phyloP scores from a whole-genome alignment of 768 basidiomycete species.

The Podaxis carcinomalis region DNA sequence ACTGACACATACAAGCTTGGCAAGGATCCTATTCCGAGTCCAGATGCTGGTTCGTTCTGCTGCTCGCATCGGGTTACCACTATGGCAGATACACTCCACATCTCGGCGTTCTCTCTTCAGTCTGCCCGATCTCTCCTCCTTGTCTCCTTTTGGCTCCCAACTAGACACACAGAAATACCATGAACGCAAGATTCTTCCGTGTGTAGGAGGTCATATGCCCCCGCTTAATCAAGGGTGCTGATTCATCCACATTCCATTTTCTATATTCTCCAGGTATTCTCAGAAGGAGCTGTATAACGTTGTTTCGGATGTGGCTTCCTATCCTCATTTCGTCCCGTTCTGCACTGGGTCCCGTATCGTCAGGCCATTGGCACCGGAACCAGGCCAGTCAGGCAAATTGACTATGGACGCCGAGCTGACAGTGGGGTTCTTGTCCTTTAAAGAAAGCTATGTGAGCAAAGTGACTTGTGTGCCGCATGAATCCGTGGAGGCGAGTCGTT shows the following conservation, averaged over 20 bases:
- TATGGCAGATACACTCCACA: slow-evolving; percentile 4
- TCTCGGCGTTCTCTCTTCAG: slow-evolving; percentile 31
- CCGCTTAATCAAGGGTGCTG: slow-evolving; percentile 5
- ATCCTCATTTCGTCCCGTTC: slow-evolving; percentile 85
- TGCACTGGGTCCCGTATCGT: slow-evolving; percentile 75
- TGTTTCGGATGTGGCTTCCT: slow-evolving; percentile 85
- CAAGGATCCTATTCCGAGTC: neutral
- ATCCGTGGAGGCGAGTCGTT: slow-evolving; percentile 66
- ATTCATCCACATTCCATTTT: neutral
- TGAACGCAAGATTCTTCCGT: slow-evolving; percentile 89
- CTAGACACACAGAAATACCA: slow-evolving; percentile 62
- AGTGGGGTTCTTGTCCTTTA: slow-evolving; percentile 83
- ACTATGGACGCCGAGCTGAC: slow-evolving; percentile 80
- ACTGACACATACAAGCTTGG: neutral
- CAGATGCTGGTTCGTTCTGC: neutral
- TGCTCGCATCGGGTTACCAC: neutral
- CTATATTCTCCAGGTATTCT: slow-evolving; percentile 52
- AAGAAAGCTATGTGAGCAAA: slow-evolving; percentile 82
- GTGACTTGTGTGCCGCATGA: slow-evolving; percentile 79
- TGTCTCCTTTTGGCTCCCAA: slow-evolving; percentile 32
- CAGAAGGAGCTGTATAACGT: slow-evolving; percentile 77
- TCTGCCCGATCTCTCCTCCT: slow-evolving; percentile 44
- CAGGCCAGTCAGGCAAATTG: slow-evolving; percentile 6
- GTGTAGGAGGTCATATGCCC: slow-evolving; percentile 28
- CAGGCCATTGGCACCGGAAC: slow-evolving; percentile 18